Evolutionary conservation across 352 stramenopile genomes (phyloP).

Genomic region (Blastocystis sp.): DNA sequence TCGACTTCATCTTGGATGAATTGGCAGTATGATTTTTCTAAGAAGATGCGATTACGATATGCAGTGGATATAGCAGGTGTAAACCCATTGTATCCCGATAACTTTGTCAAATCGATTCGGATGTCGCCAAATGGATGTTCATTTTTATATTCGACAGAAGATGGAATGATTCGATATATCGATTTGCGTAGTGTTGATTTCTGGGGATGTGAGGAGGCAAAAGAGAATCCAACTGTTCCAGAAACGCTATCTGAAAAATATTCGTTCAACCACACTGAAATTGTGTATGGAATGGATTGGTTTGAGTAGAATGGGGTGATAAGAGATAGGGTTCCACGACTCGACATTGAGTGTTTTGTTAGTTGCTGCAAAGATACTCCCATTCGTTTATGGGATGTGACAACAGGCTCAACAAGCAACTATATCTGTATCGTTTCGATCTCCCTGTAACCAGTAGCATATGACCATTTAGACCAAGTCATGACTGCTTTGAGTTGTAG

Average conservation of each 20-base stretch:
- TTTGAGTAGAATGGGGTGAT: neutral
- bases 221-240: neutral
- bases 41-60: neutral
- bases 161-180: neutral
- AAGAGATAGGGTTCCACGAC: neutral
- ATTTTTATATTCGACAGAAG: constrained; percentile 9
- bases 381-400: constrained; percentile 32
- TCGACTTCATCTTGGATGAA: neutral
- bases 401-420: neutral
- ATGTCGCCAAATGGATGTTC: constrained; percentile 4
- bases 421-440: neutral
- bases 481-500: constrained; percentile 3
- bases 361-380: constrained; percentile 40
- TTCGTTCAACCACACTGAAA: constrained; percentile 15
- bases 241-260: neutral
- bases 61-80: neutral
- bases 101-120: constrained; percentile 48
- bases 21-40: constrained; percentile 28
- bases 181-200: constrained; percentile 5
- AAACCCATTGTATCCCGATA: neutral
- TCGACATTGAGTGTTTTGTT: constrained; percentile 16
- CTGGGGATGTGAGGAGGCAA: neutral
- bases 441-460: neutral
- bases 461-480: neutral
- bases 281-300: constrained; percentile 26